Percentiles rank a stretch among this genome's conserved stretches.
Evolutionary conservation across 805 yeast genomes (phyloP).

Genomic region (Debaryomyces castellii): DNA sequence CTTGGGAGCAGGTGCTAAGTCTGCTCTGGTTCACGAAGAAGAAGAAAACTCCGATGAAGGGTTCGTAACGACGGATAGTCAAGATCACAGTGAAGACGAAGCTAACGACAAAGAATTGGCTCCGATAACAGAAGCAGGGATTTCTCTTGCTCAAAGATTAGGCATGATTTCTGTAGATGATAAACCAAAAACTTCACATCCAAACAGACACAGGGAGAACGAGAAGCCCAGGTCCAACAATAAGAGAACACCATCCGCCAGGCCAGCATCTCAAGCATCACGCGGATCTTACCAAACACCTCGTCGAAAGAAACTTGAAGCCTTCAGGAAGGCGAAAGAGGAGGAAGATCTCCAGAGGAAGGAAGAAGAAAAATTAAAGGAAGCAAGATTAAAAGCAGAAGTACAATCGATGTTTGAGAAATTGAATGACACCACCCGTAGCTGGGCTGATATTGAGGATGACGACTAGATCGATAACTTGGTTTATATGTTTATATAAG

Average conservation of each 20-base stretch:
- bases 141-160: conserved; percentile 31
- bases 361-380: conserved; percentile 7
- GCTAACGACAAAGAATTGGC: conserved; percentile 13
- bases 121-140: conserved; percentile 32
- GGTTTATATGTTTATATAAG: background rate
- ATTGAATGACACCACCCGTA: conserved; percentile 24
- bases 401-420: conserved; percentile 26
- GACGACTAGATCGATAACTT: conserved; percentile 1
- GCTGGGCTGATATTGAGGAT: conserved; percentile 36
- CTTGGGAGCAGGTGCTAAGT: conserved; percentile 5
- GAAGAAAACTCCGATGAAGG: conserved; percentile 5
- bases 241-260: conserved; percentile 1
- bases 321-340: conserved; percentile 4
- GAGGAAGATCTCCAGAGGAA: conserved; percentile 1
- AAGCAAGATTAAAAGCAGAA: conserved; percentile 22
- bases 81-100: background rate
- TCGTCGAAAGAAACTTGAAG: conserved; percentile 6
- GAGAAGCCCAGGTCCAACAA: background rate
- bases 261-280: conserved; percentile 4
- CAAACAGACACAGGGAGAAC: background rate
- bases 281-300: conserved; percentile 7
- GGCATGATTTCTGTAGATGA: conserved; percentile 13
- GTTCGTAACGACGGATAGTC: conserved; percentile 7
- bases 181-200: background rate
- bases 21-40: background rate